Evolutionary conservation across 208 protist species (phyloP).

Genomic region (Trypanosomatidae sp.): DNA sequence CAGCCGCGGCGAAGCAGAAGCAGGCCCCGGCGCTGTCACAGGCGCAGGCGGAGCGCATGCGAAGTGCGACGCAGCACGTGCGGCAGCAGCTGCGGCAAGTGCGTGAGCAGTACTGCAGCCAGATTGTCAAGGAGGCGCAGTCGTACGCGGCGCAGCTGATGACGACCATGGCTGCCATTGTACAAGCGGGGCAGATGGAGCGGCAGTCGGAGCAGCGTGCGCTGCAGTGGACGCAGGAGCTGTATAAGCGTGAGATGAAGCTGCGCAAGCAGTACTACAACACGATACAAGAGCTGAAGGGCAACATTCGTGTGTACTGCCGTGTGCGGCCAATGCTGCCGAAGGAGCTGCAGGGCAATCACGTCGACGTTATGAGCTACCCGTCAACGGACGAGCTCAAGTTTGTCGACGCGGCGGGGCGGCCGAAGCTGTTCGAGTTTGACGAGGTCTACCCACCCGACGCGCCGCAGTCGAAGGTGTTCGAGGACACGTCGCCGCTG

Average conservation of each 20-base stretch:
- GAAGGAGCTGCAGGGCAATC: conserved; percentile 56
- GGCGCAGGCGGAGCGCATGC: conserved; percentile 31
- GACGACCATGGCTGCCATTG: conserved; percentile 58
- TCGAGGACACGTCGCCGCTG: conserved; percentile 86
- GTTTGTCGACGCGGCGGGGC: conserved; percentile 52
- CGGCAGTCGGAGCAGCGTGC: conserved; percentile 60
- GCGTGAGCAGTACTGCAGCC: conserved; percentile 36
- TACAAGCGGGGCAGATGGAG: conserved; percentile 52
- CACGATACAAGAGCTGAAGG: conserved; percentile 87
- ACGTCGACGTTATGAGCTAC: conserved; percentile 72
- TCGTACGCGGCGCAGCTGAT: conserved; percentile 57
- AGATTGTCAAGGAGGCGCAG: conserved; percentile 47
- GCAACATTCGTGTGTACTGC: conserved; percentile 92
- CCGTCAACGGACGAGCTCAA: conserved; percentile 67
- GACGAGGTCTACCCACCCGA: conserved; percentile 80
- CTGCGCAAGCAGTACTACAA: conserved; percentile 90
- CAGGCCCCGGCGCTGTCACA: conserved; percentile 3
- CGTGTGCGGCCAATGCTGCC: conserved; percentile 83
- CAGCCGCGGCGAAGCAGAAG: conserved; percentile 3
- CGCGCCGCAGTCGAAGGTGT: conserved; percentile 69
- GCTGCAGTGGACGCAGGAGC: conserved; percentile 77
- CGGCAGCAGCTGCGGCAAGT: conserved; percentile 55
- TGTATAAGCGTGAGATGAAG: conserved; percentile 87
- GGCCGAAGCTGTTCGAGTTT: conserved; percentile 86
- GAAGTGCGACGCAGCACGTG: conserved; percentile 29